Base-by-base conservation (phyloP, 768 basidiomycete genomes). In the Macrocybe gigantea region DNA sequence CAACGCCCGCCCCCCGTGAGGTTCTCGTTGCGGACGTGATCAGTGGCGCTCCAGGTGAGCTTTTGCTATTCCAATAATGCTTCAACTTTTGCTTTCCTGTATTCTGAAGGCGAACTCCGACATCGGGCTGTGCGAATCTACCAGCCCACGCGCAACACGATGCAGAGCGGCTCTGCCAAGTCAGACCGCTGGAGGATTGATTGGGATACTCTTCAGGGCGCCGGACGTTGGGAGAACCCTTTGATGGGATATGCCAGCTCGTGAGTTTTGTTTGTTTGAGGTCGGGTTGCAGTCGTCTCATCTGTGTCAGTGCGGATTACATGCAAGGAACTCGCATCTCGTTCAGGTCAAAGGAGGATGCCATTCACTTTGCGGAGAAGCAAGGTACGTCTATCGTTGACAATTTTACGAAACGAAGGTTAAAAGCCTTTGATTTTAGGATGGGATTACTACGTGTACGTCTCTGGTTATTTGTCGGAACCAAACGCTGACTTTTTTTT, bases 241-340 rank as follows among this genome's bases (percentile, higher is more conserved):
- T 64, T 99, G 55, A 99, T 98, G 91, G 95, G 95, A 38, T 99
- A 80, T 75, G 94, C 93, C 0, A 89, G 85, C 71, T 93, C 92
- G 88, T 94, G 63, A 68, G 88, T 77, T 9, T n/a, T 48, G 12
- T 9, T 22, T 14, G 2, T 44, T 31, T 6, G 10, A 44, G 9
- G 22, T n/a, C 12, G 29, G 9, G 14, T 10, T 45, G 36, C 45
- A 42, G 41, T 45, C n/a, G 44, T 53, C 46, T 34, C 36, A 39
- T 51, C 33, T 15, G 32, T 38, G 13, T 12, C 51, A 92, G 91
- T 53, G 93, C 92, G 49, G 93, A 97, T 66, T 97, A 96, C 66
- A 88, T 95, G 85, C 93, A 97, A 63, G 92, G 88, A 13, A 89
- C 89, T 3, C 81, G 85, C 4, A 47, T 95, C 52, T 76, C 80